These are phyloP conservation scores for Ophiostoma sp. DNA, from an alignment of 2,329 filamentous ascomycete species.

Conservation along the genomic window DNA sequence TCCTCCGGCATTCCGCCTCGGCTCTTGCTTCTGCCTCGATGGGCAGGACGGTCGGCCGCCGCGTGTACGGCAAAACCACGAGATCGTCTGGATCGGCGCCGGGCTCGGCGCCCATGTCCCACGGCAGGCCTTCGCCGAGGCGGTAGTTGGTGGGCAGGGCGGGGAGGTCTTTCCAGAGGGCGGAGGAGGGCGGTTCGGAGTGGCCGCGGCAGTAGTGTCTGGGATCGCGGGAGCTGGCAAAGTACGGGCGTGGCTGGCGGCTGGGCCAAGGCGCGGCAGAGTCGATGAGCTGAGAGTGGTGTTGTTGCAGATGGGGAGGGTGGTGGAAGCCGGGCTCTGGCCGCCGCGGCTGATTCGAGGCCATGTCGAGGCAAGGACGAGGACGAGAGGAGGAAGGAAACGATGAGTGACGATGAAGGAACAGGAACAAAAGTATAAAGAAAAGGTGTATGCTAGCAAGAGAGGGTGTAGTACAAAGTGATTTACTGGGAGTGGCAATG, in stretches of 20 bases:
- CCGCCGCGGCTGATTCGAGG: background rate
- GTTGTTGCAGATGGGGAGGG: background rate
- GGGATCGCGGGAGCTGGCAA: background rate
- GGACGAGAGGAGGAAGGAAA: background rate
- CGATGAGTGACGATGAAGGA: no score
- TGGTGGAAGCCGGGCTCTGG: background rate
- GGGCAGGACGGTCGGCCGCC: slow-evolving; percentile 22
- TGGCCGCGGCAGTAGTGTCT: slow-evolving; percentile 35
- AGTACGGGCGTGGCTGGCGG: background rate
- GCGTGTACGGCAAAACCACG: slow-evolving; percentile 11
- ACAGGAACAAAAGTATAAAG: no score
- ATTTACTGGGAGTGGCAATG: background rate
- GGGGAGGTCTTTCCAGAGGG: slow-evolving; percentile 43
- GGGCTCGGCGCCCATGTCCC: slow-evolving; percentile 38
- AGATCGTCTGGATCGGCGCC: slow-evolving; percentile 31
- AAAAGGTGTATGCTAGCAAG: background rate
- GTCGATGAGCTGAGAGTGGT: background rate
- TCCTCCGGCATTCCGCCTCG: no score
- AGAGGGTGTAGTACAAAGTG: background rate
- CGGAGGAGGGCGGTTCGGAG: slow-evolving; percentile 44
- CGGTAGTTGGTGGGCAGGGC: slow-evolving; percentile 37
- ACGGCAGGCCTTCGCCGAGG: slow-evolving; percentile 46
- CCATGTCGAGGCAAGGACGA: background rate
- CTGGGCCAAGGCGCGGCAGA: background rate
- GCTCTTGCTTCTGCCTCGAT: slow-evolving; percentile 9